These are phyloP conservation scores for Chaetoceros muelleri DNA, from an alignment of 108 stramenopile genomes.

Conservation along the genomic window DNA sequence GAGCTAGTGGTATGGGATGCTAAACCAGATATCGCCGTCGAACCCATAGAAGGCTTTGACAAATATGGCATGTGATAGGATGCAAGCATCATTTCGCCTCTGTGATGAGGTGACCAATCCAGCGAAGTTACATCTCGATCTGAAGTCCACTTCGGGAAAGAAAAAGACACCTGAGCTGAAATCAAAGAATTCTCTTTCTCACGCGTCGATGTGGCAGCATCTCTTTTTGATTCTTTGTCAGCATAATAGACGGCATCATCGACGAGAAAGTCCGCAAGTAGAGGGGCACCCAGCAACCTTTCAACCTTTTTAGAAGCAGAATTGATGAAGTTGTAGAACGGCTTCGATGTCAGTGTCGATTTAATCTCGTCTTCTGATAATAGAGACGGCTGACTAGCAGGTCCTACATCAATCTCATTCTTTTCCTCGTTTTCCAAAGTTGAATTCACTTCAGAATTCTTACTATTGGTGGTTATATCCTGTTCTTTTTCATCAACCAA, in stretches of 20 bases:
- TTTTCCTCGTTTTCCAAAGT: conserved; percentile 8
- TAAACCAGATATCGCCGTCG: conserved; percentile 29
- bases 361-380: conserved; percentile 51
- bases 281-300: conserved; percentile 45
- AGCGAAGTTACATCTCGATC: conserved; percentile 63
- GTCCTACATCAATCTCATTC: background rate
- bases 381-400: conserved; percentile 19
- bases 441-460: background rate
- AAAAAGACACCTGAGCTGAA: conserved; percentile 45
- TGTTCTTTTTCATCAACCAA: conserved; percentile 33
- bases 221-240: conserved; percentile 8
- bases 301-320: conserved; percentile 77
- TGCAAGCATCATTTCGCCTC: conserved; percentile 53
- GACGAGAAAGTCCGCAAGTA: conserved; percentile 47
- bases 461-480: conserved; percentile 5
- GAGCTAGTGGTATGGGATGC: conserved; percentile 60
- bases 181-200: conserved; percentile 39
- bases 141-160: conserved; percentile 59
- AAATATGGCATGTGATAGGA: conserved; percentile 49
- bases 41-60: conserved; percentile 15
- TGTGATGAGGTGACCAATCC: conserved; percentile 78
- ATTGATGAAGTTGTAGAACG: conserved; percentile 64
- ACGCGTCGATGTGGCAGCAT: conserved; percentile 7
- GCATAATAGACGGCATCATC: conserved; percentile 25
- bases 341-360: conserved; percentile 34